A percentile compares a stretch with the other conserved stretches of the same genome.
These are phyloP conservation scores for Aspergillus carbonarius DNA, from an alignment of 2,329 filamentous ascomycete species.

Conservation along the genomic window DNA sequence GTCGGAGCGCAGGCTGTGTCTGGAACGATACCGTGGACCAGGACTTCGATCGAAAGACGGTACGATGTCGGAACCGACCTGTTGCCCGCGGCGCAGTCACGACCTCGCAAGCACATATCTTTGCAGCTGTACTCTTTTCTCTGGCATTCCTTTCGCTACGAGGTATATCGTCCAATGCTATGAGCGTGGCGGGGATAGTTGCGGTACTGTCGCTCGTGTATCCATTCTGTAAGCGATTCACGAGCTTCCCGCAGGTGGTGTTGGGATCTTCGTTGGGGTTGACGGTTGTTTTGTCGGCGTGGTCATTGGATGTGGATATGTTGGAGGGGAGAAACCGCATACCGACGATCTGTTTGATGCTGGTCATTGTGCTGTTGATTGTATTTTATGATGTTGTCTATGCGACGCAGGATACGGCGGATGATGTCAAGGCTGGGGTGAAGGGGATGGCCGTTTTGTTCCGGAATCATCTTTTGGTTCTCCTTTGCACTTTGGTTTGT, in stretches of 20 bases:
- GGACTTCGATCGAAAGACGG: not conserved
- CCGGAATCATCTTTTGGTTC: not conserved
- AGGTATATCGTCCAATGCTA: not conserved
- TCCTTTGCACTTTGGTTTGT: not conserved
- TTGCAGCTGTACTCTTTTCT: not conserved
- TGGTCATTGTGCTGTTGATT: not conserved
- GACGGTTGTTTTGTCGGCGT: not conserved
- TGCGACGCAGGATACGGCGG: constrained; percentile 1
- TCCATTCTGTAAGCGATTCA: constrained; percentile 7
- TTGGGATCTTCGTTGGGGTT: not conserved
- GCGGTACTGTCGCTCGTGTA: not conserved
- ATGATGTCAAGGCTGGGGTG: not conserved
- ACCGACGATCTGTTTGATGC: not conserved
- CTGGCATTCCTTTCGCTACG: not conserved
- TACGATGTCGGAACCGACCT: not conserved
- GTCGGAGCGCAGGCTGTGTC: not conserved
- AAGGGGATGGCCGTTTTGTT: constrained; percentile 1
- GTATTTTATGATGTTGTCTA: constrained; percentile 1
- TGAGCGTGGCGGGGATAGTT: not conserved
- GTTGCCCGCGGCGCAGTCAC: not conserved
- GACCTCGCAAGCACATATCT: not conserved
- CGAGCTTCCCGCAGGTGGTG: constrained; percentile 7
- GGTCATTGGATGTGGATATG: not conserved
- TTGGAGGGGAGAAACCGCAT: not conserved
- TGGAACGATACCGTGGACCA: not conserved